Evolutionary conservation across 129 eudicot species (phyloP).

Genomic region (Centrapalus pauciflorus): DNA sequence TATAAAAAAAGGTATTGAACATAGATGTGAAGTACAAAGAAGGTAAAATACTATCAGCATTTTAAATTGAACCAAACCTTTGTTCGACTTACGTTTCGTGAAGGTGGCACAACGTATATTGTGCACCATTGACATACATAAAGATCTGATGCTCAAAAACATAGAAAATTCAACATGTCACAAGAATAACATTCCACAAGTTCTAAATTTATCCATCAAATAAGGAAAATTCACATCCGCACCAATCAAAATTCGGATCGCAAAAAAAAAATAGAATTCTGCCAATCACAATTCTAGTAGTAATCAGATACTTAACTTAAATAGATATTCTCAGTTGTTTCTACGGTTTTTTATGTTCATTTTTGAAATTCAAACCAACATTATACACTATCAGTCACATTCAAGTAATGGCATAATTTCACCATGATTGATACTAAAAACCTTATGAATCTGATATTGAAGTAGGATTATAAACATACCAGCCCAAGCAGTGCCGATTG

Average conservation of each 20-base stretch:
- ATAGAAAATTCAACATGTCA: neutral
- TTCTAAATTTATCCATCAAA: neutral
- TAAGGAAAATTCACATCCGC: neutral
- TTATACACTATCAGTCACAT: neutral
- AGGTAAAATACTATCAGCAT: constrained; percentile 53
- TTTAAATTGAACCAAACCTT: constrained; percentile 80
- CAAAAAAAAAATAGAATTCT: neutral
- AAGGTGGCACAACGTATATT: constrained; percentile 71
- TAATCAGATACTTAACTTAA: neutral
- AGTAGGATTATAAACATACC: constrained; percentile 41
- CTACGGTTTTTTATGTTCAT: no score
- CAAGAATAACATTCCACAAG: neutral
- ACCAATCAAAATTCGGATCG: neutral
- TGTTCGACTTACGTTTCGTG: constrained; percentile 73
- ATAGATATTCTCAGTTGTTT: neutral
- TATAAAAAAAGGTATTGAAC: neutral
- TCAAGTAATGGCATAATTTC: neutral
- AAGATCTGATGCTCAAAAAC: neutral
- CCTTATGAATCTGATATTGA: neutral
- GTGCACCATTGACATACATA: constrained; percentile 35
- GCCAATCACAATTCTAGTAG: neutral
- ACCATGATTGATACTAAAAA: neutral
- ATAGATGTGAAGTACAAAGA: neutral
- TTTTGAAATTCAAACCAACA: neutral
- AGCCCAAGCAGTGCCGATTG: constrained; percentile 82